Base-by-base conservation (phyloP, 257 asterid genomes). In the Penstemon eatonii region DNA sequence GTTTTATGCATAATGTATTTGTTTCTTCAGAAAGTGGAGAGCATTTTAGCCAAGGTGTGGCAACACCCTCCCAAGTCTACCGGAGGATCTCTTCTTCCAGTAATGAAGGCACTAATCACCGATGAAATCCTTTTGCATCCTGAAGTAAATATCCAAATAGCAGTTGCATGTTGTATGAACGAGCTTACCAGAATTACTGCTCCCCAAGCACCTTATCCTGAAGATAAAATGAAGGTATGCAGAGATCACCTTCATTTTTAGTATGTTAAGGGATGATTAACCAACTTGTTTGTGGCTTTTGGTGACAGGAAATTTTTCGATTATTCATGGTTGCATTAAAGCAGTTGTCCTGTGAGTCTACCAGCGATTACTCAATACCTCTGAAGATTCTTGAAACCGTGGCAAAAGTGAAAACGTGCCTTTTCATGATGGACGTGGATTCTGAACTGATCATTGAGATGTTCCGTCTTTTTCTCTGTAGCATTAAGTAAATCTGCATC, bases 111-210 rank as follows among this genome's bases (percentile, higher is more conserved):
- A 43, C 45, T 72, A 44, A 49, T 71, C 46, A 33, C 56, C 8
- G 45, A 63, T 41, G 72, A 42, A 64, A 9, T 76, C 41, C 55
- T 67, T 66, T 50, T 9, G 13, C 71, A 72, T 41, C 10, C 42
- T 18, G 56, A 49, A 43, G 71, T 50, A 52, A 75, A 68, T 38
- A 56, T 77, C 68, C 65, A 73, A 53, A 61, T 77, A 51, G 51
- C 69, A 15, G 59, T 58, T 66, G 73, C 56, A 36, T 58, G 40
- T 69, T 77, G 76, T 61, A 39, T 68, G 36, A 73, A 54, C 42
- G 76, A 73, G 51, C 54, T 73, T 33, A 44, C 33, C 37, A 53
- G 78, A 73, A 77, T 77, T 67, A 44, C 56, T 57, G 67, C 79
- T 51, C 82, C 82, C 1, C 25, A 63, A 2, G 39, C 36, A 38